These are phyloP conservation scores for Ogataea minuta DNA, from an alignment of 805 yeast genomes.

Conservation along the genomic window DNA sequence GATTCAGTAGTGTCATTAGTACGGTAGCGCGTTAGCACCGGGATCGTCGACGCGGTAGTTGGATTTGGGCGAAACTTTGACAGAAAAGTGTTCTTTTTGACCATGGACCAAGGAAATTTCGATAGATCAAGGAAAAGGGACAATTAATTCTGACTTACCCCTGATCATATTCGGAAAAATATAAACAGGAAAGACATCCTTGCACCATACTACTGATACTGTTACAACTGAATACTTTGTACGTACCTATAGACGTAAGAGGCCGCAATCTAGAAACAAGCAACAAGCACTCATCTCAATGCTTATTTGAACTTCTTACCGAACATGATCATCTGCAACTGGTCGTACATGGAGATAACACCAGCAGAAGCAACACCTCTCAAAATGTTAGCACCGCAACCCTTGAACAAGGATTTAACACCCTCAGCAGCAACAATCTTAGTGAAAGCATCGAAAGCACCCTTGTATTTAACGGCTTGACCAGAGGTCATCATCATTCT, in stretches of 20 bases:
- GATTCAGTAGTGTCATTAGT: constrained; percentile 19
- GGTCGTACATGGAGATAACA: constrained; percentile 97
- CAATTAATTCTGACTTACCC: constrained; percentile 1
- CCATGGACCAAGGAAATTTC: constrained; percentile 10
- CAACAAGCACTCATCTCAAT: constrained; percentile 8
- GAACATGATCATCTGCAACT: constrained; percentile 88
- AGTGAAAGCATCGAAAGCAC: constrained; percentile 91
- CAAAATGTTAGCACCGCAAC: constrained; percentile 99
- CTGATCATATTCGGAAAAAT: constrained; percentile 7
- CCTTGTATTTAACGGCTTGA: constrained; percentile 94
- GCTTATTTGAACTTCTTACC: constrained; percentile 88
- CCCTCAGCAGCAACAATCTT: constrained; percentile 96
- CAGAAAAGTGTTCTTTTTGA: constrained; percentile 6
- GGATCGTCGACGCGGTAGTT: constrained; percentile 8
- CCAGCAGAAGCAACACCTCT: constrained; percentile 99
- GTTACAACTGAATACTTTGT: constrained; percentile 13
- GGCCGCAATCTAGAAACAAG: constrained; percentile 11
- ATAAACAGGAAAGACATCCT: constrained; percentile 5
- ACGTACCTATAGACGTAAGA: constrained; percentile 12
- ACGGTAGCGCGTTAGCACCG: constrained; percentile 10
- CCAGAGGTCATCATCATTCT: constrained; percentile 99
- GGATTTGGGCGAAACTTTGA: constrained; percentile 21
- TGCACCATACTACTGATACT: constrained; percentile 4
- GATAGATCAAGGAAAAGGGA: constrained; percentile 2
- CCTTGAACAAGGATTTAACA: constrained; percentile 90